Evolutionary conservation across 164 flowering plant genomes (phyloP), one percentile per base, ranked within the genome.

Genomic region (Taxillus chinensis): DNA sequence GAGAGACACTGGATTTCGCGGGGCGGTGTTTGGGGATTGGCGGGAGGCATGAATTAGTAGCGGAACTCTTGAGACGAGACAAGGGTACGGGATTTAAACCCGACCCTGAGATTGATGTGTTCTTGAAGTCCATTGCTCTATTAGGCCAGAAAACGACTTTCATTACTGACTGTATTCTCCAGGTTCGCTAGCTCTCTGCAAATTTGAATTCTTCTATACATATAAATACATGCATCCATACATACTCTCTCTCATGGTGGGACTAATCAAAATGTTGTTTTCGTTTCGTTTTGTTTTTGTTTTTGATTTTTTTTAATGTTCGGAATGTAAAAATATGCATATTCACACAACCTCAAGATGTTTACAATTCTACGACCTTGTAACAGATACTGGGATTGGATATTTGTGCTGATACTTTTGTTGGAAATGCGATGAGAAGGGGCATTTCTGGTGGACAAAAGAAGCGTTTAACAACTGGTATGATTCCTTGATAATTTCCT

Each of bases 371-470:
- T 56, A 16, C 39, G 13, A 42, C 37, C 46, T 2, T 39, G 14
- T 60, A 50, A 59, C 74, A 80, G 83, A 71, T 77, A 62, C 78
- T 80, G 45, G 83, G 83, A 37, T 57, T 80, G 71, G 83, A 80
- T 60, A 73, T 77, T 8, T 80, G 83, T 58, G 72, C 76, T 4
- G 83, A 80, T 62, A 77, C 43, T 39, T 14, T 80, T 65, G 74
- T 80, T 38, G 83, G 83, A 37, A 70, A 77, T 71, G 77, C 67
- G n/a, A 80, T 80, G 83, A 61, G 73, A 66, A 67, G 83, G 63
- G 83, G 83, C 11, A 77, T 80, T 50, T 80, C 83, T 41, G 83
- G 83, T 38, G 83, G 83, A 41, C 77, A 80, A 56, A 77, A 73
- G 71, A 80, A 80, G 72, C 78, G 83, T 55, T 64, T 77, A 16